phyloP scores from a whole-genome alignment of 106 monocot species.

The Phalaenopsis equestris region DNA sequence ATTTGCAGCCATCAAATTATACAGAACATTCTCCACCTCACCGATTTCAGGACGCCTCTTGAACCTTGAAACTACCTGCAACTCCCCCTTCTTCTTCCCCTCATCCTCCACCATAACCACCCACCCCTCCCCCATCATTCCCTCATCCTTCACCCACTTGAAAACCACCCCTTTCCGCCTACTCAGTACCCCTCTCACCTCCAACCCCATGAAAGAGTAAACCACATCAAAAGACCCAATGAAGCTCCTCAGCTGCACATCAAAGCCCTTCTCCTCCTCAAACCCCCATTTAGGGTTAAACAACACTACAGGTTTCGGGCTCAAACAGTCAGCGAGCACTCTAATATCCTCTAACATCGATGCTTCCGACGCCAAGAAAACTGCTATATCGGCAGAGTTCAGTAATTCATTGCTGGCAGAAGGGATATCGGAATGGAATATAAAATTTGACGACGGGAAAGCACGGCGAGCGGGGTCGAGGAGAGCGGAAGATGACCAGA shows the following conservation, averaged over 20 bases:
- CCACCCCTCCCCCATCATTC: constrained; percentile 53
- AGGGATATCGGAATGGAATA: constrained; percentile 30
- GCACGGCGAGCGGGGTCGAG: constrained; percentile 16
- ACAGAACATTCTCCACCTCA: constrained; percentile 85
- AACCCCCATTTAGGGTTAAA: constrained; percentile 87
- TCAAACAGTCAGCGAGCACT: constrained; percentile 22
- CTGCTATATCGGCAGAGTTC: constrained; percentile 48
- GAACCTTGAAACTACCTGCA: constrained; percentile 74
- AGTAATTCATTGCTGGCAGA: constrained; percentile 14
- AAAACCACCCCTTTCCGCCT: constrained; percentile 68
- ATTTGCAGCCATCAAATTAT: constrained; percentile 84
- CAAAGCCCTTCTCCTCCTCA: constrained; percentile 55
- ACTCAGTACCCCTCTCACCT: constrained; percentile 72
- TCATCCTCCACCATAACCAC: constrained; percentile 73
- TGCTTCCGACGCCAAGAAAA: constrained; percentile 47
- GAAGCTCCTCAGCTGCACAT: constrained; percentile 28
- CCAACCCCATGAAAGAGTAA: constrained; percentile 89
- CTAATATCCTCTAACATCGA: constrained; percentile 44
- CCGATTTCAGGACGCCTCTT: constrained; percentile 62
- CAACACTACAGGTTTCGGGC: constrained; percentile 67
- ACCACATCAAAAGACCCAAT: constrained; percentile 71
- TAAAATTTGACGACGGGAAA: constrained; percentile 15
- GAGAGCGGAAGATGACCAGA: constrained; percentile 44
- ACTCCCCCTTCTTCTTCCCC: constrained; percentile 22
- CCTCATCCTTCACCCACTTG: constrained; percentile 53